phyloP scores from a whole-genome alignment of 768 basidiomycete species.

The Gymnopilus dilepis region DNA sequence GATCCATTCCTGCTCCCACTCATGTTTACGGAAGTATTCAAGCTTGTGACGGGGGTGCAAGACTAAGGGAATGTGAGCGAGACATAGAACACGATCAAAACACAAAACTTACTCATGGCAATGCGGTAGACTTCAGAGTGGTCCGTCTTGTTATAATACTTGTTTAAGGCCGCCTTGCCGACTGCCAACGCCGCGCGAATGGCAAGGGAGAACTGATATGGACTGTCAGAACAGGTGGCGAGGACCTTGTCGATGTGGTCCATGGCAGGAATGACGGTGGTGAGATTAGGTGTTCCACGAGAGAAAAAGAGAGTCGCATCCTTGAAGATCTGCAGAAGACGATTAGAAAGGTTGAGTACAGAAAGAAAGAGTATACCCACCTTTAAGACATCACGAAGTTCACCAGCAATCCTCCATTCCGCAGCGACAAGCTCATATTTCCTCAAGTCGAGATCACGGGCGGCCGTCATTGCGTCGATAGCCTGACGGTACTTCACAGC shows the following conservation, averaged over 20 bases:
- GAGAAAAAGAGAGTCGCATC: slow-evolving; percentile 20
- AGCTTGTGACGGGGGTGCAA: slow-evolving; percentile 37
- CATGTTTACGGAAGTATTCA: slow-evolving; percentile 29
- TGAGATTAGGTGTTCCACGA: slow-evolving; percentile 10
- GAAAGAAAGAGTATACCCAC: slow-evolving; percentile 30
- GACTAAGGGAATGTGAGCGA: slow-evolving; percentile 18
- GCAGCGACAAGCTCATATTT: slow-evolving; percentile 28
- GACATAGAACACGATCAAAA: background rate
- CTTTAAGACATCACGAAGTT: slow-evolving; percentile 37
- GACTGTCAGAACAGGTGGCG: background rate
- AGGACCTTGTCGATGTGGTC: slow-evolving; percentile 23
- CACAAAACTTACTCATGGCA: slow-evolving; percentile 21
- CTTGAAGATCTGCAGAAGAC: background rate
- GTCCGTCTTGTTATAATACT: slow-evolving; percentile 25
- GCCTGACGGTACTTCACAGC: slow-evolving; percentile 32
- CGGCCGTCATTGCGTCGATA: slow-evolving; percentile 30
- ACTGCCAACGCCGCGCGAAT: slow-evolving; percentile 19
- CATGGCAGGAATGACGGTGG: slow-evolving; percentile 22
- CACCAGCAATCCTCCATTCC: slow-evolving; percentile 39
- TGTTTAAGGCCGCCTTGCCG: slow-evolving; percentile 20
- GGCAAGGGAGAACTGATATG: background rate
- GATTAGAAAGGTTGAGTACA: background rate
- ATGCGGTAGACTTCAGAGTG: slow-evolving; percentile 26
- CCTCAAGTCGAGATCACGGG: slow-evolving; percentile 25
- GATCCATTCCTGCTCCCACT: slow-evolving; percentile 31